Base-by-base conservation (phyloP, 75 land plant genomes). In the Sequoia sempervirens region DNA sequence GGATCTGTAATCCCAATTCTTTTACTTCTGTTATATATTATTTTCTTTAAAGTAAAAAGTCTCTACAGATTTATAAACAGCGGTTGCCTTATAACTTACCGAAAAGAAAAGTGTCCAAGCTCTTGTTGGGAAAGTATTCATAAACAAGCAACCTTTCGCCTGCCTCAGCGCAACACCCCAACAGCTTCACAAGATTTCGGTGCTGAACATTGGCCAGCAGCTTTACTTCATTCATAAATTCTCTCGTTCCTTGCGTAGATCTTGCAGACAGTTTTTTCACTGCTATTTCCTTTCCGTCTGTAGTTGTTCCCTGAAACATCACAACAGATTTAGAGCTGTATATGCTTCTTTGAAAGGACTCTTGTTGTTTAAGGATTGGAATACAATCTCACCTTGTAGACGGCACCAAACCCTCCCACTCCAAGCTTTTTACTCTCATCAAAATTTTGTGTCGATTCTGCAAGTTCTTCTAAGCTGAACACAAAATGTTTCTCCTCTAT, bases 81-180 rank as follows among this genome's bases (percentile, higher is more conserved):
- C 12, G 54, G 14, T 11, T 11, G 54, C 3, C 11, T 12, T 11
- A 26, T 10, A 11, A 14, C 15, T 45, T 84, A 84, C 85, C 85
- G 2, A 84, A 84, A 5, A 84, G 38, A 75, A 34, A 30, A 7
- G 14, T 23, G 73, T 87, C 66, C 14, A 87, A 61, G 46, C 88
- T 87, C 61, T 78, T 75, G 83, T 82, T 85, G 37, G 68, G 32
- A 5, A 85, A 80, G 53, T 52, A 87, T 68, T 87, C 88, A 73
- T 87, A 87, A 28, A 87, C 88, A 43, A 87, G 79, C 70, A 87
- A 87, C 38, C 86, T 53, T 80, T 85, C 84, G 36, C 9, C 28
- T 56, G 43, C 86, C 36, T 85, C 83, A 4, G 58, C 68, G 61
- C 86, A 85, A 40, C 86, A 85, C 36, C 86, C 86, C 18, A 52